Evolutionary conservation across 2,329 filamentous ascomycete species (phyloP), one percentile per base, ranked within the genome.

Genomic region (Elsinoe necatrix): DNA sequence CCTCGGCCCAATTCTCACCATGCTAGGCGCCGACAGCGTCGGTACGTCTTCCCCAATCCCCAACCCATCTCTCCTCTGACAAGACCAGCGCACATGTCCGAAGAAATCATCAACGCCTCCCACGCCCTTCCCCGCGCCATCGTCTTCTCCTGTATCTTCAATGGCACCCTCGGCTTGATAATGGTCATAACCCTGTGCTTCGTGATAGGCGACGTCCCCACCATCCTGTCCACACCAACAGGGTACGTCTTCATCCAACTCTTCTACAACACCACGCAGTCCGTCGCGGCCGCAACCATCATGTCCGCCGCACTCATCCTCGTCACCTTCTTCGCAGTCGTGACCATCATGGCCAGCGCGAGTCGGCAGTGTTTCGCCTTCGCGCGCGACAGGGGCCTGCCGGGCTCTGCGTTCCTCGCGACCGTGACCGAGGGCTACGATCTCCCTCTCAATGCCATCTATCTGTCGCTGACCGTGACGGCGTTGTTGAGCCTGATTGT

Each of bases 191-290:
- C 73, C 1, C 65, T 74, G 8, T 64, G 76, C 2, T 77, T 74
- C 64, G 73, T 69, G 54, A 69, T 75, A 31, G 71, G 69, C 4
- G 68, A 75, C 45, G 57, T 75, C 1, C 63, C 72, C 3, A 64
- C 65, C 1, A 72, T 75, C 1, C 67, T 78, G 3, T 60, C 66
- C 2, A 70, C 73, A 0, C 62, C 69, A 0, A 79, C 75, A 7
- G 70, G 73, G 0, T 78, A 74, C 52, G 73, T 78, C 3, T 73
- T 79, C 63, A 72, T 77, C 62, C 73, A 78, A 35, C 74, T 79
- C 35, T 79, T 82, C 56, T 65, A 68, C 50, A 63, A 76, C 57
- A 74, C 74, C 6, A 77, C 75, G 1, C 63, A 66, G 25, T 76
- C 71, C 12, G 63, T 67, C 3, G 69, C 67, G 0, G 73, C 73